Evolutionary conservation across 768 basidiomycete genomes (phyloP), one percentile per base, ranked within the genome.

Genomic region (Porpolomopsis calyptriformis): DNA sequence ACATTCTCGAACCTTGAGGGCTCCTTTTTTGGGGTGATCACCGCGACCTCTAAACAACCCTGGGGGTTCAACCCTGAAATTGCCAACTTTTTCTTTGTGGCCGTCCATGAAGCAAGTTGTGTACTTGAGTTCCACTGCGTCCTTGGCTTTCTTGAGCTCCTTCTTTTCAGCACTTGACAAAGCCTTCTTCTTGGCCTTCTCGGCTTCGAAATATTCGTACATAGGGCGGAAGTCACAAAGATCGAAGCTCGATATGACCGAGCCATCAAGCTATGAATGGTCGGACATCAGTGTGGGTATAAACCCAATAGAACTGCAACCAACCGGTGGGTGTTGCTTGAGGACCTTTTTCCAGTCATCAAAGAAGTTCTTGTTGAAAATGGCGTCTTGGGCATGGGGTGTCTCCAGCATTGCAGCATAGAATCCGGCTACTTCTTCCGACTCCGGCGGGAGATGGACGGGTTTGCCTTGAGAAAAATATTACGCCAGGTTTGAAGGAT

Each of bases 11-110:
- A 90, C 93, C 75, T 98, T 98, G 42, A 96, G 71, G 33, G 82
- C 81, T 14, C 96, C 96, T 63, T 97, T 98, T 75, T 85, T 93
- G 0, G 96, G 96, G 64, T 99, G 96, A 55, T 97, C 92, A 45
- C 96, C 96, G 52, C 96, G 92, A 50, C 96, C 96, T 62, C 96
- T 72, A 67, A 98, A 99, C 42, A 98, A 67, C n/a, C 94, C 93
- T 22, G 96, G 96, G 61, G 96, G 96, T 73, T 99, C 96, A 43
- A 97, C 82, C 53, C 92, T 77, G 72, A 98, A 98, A 67, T 98
- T 99, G 31, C 96, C 96, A 40, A 97, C 78, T 63, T 97, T 98
- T 69, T 99, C 96, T 66, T 91, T 94, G 44, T 93, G 82, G 10
- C 94, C 94, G 57, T 99, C 91, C 26, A 99, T 77, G n/a, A 82